Evolutionary conservation across 2,329 filamentous ascomycete genomes (phyloP).

Genomic region (Nannizziopsis arthrosporioides): DNA sequence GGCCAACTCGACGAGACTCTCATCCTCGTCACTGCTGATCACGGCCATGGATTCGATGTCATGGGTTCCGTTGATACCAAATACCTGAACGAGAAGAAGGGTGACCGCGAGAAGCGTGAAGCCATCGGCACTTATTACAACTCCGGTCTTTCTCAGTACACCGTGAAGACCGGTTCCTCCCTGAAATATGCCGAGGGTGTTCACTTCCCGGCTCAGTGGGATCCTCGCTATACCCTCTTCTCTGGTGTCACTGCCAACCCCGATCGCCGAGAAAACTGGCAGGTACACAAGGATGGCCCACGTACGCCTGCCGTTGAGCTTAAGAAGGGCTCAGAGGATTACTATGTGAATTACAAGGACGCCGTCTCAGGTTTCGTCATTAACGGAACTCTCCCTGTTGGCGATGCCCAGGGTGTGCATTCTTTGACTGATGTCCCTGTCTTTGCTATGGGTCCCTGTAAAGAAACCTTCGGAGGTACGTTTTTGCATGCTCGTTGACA

Average conservation of each 20-base stretch:
- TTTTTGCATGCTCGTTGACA: background rate
- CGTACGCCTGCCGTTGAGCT: slow-evolving; percentile 49
- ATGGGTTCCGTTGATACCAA: slow-evolving; percentile 70
- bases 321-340: slow-evolving; percentile 41
- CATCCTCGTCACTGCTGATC: slow-evolving; percentile 71
- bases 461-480: slow-evolving; percentile 59
- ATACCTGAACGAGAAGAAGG: slow-evolving; percentile 55
- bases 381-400: slow-evolving; percentile 60
- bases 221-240: slow-evolving; percentile 70
- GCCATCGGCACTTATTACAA: slow-evolving; percentile 63
- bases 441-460: slow-evolving; percentile 67
- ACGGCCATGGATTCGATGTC: slow-evolving; percentile 82
- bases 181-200: slow-evolving; percentile 57
- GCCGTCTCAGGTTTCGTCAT: slow-evolving; percentile 55
- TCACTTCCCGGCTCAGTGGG: slow-evolving; percentile 75
- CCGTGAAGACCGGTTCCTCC: slow-evolving; percentile 46
- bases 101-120: slow-evolving; percentile 60
- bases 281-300: slow-evolving; percentile 54
- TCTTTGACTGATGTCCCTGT: slow-evolving; percentile 68
- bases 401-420: slow-evolving; percentile 58
- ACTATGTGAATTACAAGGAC: slow-evolving; percentile 59
- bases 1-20: slow-evolving; percentile 63
- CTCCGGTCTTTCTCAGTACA: slow-evolving; percentile 67
- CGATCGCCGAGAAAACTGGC: slow-evolving; percentile 66
- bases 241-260: slow-evolving; percentile 60